phyloP scores from a whole-genome alignment of 306 rosid genomes.

The Lathyrus aphaca region DNA sequence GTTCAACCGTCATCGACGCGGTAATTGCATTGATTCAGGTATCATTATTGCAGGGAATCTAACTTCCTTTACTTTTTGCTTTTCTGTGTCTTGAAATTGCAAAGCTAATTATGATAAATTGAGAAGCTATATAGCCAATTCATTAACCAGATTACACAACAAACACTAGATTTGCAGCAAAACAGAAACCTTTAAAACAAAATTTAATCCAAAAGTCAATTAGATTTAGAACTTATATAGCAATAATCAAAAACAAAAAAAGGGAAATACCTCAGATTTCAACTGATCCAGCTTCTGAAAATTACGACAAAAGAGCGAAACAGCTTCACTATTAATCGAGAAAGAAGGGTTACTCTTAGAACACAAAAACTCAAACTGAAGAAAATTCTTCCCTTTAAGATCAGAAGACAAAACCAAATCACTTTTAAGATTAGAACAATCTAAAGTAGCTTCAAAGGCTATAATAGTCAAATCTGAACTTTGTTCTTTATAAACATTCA shows the following conservation, averaged over 20 bases:
- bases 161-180: not conserved
- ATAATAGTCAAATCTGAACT: constrained; percentile 28
- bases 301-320: constrained; percentile 32
- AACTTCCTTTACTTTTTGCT: too few relatives aligned
- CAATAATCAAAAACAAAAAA: not conserved
- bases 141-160: not conserved
- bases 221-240: not conserved
- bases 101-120: not conserved
- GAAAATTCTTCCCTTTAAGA: constrained; percentile 32
- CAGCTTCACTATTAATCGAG: constrained; percentile 39
- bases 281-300: constrained; percentile 12
- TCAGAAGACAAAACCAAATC: constrained; percentile 38
- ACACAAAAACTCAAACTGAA: constrained; percentile 42
- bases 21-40: too few relatives aligned
- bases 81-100: too few relatives aligned
- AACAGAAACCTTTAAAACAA: too few relatives aligned
- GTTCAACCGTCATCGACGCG: too few relatives aligned
- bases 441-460: constrained; percentile 45
- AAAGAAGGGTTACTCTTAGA: constrained; percentile 8
- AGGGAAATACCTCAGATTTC: constrained; percentile 41
- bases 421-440: not conserved
- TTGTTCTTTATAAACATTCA: not conserved
- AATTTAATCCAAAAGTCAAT: not conserved
- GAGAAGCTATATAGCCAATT: not conserved
- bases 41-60: too few relatives aligned